Evolutionary conservation across 306 rosid genomes (phyloP).

Genomic region (Arachis hypogaea): DNA sequence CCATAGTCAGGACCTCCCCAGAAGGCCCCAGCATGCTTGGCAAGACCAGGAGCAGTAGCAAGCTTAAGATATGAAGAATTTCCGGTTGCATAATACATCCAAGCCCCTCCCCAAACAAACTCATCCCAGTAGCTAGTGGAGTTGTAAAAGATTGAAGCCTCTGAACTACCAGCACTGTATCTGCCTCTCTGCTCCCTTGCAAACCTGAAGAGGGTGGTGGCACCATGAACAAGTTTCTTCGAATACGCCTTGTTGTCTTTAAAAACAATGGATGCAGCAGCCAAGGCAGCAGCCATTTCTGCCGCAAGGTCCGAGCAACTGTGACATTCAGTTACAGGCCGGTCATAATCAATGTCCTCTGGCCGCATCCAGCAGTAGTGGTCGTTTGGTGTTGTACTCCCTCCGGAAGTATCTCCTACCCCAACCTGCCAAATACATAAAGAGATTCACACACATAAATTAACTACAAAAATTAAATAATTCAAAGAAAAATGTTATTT

Average conservation of each 20-base stretch:
- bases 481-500: background rate
- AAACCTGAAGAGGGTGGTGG: constrained; percentile 75
- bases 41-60: constrained; percentile 82
- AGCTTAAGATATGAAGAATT: constrained; percentile 83
- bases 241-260: constrained; percentile 97
- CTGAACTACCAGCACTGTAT: constrained; percentile 66
- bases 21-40: constrained; percentile 97
- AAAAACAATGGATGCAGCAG: constrained; percentile 95
- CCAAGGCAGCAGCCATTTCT: constrained; percentile 96
- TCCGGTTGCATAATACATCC: constrained; percentile 98
- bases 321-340: constrained; percentile 70
- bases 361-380: constrained; percentile 99
- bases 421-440: constrained; percentile 67
- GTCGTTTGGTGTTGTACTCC: constrained; percentile 77
- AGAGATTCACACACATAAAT: background rate
- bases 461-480: background rate
- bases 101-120: constrained; percentile 94
- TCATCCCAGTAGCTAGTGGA: constrained; percentile 90
- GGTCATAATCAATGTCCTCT: constrained; percentile 82
- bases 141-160: constrained; percentile 80
- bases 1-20: constrained; percentile 98
- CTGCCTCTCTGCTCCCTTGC: constrained; percentile 76
- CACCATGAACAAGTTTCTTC: constrained; percentile 95
- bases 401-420: constrained; percentile 74
- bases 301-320: constrained; percentile 89